These are phyloP conservation scores for Mycena polygramma DNA, from an alignment of 768 basidiomycete species.

Conservation along the genomic window DNA sequence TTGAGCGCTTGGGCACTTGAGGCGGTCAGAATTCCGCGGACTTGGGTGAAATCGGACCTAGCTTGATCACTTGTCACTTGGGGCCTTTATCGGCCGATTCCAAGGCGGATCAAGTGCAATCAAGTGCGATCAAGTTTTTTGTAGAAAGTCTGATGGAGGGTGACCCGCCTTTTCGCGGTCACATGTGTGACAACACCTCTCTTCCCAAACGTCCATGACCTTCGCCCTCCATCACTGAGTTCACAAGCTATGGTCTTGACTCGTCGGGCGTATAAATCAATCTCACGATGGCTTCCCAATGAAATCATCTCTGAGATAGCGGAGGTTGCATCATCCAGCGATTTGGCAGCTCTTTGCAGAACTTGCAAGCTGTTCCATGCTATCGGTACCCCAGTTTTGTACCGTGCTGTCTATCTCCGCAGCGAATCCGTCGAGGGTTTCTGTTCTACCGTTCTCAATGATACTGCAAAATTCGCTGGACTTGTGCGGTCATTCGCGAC, in stretches of 20 bases:
- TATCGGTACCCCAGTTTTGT: conserved; percentile 2
- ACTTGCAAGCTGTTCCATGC: conserved; percentile 14
- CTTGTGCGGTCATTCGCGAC: neutral
- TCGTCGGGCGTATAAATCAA: neutral
- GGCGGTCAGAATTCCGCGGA: no score
- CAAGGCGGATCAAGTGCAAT: no score
- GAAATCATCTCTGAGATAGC: conserved; percentile 18
- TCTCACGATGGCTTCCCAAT: conserved; percentile 18
- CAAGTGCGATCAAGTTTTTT: no score
- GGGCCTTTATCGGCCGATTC: no score
- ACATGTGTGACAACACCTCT: no score
- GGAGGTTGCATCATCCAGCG: neutral
- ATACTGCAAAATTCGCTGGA: neutral
- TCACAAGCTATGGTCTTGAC: conserved; percentile 9
- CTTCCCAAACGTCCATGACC: no score
- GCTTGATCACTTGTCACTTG: no score
- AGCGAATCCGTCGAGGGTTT: neutral
- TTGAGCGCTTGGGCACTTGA: no score
- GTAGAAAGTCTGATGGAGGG: no score
- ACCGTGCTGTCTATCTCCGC: neutral
- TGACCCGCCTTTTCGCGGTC: no score
- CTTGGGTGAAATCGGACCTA: no score
- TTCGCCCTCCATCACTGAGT: no score
- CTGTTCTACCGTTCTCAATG: neutral
- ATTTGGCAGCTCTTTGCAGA: conserved; percentile 4